These are phyloP conservation scores for Stromatinia cepivora DNA, from an alignment of 2,329 filamentous ascomycete species.

Conservation along the genomic window DNA sequence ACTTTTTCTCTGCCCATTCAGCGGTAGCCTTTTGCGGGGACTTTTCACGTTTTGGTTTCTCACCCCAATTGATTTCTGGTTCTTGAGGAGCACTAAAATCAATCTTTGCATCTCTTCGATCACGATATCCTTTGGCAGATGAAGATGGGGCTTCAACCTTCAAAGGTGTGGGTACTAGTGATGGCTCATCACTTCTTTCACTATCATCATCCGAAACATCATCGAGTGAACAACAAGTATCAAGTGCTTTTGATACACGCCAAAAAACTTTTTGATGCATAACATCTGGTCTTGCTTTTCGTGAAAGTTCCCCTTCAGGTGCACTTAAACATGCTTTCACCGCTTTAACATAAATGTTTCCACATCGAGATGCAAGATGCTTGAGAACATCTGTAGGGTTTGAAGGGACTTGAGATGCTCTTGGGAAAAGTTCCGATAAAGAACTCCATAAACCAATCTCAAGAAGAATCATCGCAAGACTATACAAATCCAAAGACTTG, in stretches of 20 bases:
- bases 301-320: constrained; percentile 61
- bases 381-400: constrained; percentile 35
- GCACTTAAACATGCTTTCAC: constrained; percentile 71
- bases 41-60: constrained; percentile 32
- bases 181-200: constrained; percentile 50
- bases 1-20: constrained; percentile 33
- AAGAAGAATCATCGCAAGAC: constrained; percentile 69
- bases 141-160: constrained; percentile 31
- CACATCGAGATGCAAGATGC: constrained; percentile 55
- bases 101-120: constrained; percentile 21
- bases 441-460: constrained; percentile 76
- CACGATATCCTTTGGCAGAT: constrained; percentile 28
- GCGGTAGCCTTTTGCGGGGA: constrained; percentile 18
- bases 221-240: constrained; percentile 63
- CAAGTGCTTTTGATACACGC: constrained; percentile 50
- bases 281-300: constrained; percentile 50
- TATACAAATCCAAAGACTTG: constrained; percentile 67
- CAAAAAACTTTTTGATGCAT: constrained; percentile 58
- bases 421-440: constrained; percentile 45
- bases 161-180: constrained; percentile 35
- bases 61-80: constrained; percentile 30
- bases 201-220: constrained; percentile 56
- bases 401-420: constrained; percentile 32
- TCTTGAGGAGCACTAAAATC: constrained; percentile 24
- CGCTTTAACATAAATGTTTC: constrained; percentile 72